Base-by-base conservation (phyloP, 768 basidiomycete species). In the Rhizopogon vinicolor region DNA sequence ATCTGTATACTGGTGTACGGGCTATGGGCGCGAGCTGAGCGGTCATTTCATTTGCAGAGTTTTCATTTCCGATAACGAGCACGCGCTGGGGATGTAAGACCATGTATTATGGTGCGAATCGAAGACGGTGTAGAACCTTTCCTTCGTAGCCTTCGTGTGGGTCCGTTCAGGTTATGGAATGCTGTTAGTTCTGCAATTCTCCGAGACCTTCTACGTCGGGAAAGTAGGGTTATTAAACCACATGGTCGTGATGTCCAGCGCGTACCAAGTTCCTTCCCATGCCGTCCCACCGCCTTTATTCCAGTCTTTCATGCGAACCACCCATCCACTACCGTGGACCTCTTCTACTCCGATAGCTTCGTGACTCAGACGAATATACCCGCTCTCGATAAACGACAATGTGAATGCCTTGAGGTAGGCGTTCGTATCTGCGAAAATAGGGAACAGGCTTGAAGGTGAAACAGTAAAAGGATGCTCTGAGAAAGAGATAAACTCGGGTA, bases 41-140 rank as follows among this genome's bases (percentile, higher is more conserved):
- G 1, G 77, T 76, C 40, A 81, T 77, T 48, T 82, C 81, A 58
- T 82, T 82, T 37, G 73, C 71, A 2, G 80, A 81, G 48, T 81
- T 78, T 18, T 76, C 81, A 22, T 81, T 81, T 10, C 77, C 80
- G 3, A 81, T 63, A 8, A 82, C 70, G 1, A 80, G 68, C 19
- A 74, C 69, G 16, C 74, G 73, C 81, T 82, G 46, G 44, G 19
- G 9, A 18, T 14, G 22, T 14, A 44, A n/a, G 19, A 33, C 9
- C 19, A 28, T 28, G 9, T 28, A 5, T 49, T 22, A 12, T 31
- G 33, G 7, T 28, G 6, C 5, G 2, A 40, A 25, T 29, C 33
- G 7, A 37, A 7, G 10, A 33, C 13, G 4, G 3, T 7, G 13
- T 9, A 46, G n/a, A 18, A 71, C 71, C 61, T 72, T 72, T 52